A percentile compares a stretch with the other conserved stretches of the same genome.
Conservation (phyloP, 2,329 filamentous ascomycete species). For the Sclerotinia minor region DNA sequence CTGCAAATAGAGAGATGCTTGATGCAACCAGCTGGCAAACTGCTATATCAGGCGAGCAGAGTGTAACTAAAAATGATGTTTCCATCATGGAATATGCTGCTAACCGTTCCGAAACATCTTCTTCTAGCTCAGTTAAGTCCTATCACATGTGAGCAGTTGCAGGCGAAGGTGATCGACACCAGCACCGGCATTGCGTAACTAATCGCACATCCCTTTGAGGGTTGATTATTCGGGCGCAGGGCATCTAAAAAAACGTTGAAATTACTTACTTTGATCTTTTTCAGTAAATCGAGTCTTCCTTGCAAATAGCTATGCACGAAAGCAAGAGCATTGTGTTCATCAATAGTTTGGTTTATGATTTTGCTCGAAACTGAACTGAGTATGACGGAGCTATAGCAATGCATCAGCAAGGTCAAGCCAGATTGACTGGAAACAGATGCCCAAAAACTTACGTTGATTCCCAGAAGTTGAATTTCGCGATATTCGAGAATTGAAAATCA, state of each 20-base stretch:
- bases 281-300: slow-evolving; percentile 55
- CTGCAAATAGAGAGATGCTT: slow-evolving; percentile 61
- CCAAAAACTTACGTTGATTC: slow-evolving; percentile 41
- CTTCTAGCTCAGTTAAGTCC: slow-evolving; percentile 56
- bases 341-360: slow-evolving; percentile 33
- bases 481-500: slow-evolving; percentile 28
- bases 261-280: slow-evolving; percentile 38
- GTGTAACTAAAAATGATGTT: slow-evolving; percentile 60
- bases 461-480: slow-evolving; percentile 42
- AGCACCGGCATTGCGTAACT: neutral
- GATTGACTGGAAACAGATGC: neutral
- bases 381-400: slow-evolving; percentile 36
- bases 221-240: neutral
- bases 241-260: neutral
- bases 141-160: slow-evolving; percentile 38
- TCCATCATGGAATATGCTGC: slow-evolving; percentile 58
- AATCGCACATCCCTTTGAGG: neutral
- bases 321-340: slow-evolving; percentile 36
- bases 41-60: slow-evolving; percentile 66
- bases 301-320: slow-evolving; percentile 57
- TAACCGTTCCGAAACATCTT: slow-evolving; percentile 56
- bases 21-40: slow-evolving; percentile 64
- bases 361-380: slow-evolving; percentile 39
- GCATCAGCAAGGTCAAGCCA: neutral
- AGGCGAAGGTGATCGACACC: neutral